Evolutionary conservation across 345 rosid species (phyloP).

Genomic region (Boechera divaricarpa): DNA sequence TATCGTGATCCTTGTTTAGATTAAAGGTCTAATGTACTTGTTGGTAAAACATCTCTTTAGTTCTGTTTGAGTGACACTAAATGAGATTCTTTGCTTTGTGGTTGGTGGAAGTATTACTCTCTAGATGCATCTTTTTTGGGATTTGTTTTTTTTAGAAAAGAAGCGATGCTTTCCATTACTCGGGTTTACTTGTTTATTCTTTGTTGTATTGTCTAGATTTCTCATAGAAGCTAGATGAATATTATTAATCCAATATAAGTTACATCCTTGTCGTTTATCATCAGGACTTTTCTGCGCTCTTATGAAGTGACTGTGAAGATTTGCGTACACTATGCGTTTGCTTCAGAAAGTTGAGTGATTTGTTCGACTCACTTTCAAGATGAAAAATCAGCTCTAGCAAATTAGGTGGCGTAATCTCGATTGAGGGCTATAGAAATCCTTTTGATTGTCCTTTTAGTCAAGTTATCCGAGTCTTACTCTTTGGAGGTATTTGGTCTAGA

Average conservation of each 20-base stretch:
- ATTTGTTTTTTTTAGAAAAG: conserved; percentile 10
- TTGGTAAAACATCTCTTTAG: not conserved
- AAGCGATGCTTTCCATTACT: conserved; percentile 36
- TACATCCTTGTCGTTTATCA: not conserved
- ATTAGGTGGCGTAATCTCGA: not conserved
- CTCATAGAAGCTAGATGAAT: conserved; percentile 15
- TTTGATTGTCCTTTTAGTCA: conserved; percentile 17
- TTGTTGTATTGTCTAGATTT: not conserved
- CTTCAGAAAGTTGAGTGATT: conserved; percentile 26
- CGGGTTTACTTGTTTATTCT: conserved; percentile 30
- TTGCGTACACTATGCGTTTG: not conserved
- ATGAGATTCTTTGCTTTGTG: conserved; percentile 44
- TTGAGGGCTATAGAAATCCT: not conserved
- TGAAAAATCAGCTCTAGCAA: not conserved
- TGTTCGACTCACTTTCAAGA: conserved; percentile 1
- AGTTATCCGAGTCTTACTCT: conserved; percentile 15
- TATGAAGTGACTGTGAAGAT: conserved; percentile 20
- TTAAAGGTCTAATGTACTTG: not conserved
- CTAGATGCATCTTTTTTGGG: conserved; percentile 17
- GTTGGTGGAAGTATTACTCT: conserved; percentile 20
- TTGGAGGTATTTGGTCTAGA: conserved; percentile 23
- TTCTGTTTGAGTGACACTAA: conserved; percentile 32
- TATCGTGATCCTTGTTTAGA: not conserved
- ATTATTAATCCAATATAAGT: not conserved
- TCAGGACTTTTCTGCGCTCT: conserved; percentile 25